Percentiles rank a stretch among this genome's conserved stretches.
phyloP scores from a whole-genome alignment of 169 alveolate species.

The Plasmodium gaboni region DNA sequence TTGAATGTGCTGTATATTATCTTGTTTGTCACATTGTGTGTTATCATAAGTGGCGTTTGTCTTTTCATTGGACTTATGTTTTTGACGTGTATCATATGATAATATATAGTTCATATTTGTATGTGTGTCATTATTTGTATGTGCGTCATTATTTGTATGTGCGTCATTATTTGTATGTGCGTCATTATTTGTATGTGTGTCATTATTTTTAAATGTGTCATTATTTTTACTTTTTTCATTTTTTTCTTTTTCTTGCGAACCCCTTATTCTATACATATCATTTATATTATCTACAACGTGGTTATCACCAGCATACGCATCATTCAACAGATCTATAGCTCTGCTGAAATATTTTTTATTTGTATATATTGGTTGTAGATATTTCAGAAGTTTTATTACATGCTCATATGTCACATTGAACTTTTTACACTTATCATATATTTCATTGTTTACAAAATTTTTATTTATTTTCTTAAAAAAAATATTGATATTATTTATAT shows the following conservation, averaged over 20 bases:
- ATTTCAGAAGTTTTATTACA: conserved; percentile 15
- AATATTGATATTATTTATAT: conserved; percentile 17
- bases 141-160: not conserved
- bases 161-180: not conserved
- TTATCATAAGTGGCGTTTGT: no score
- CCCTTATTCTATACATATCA: not conserved
- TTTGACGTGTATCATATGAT: no score
- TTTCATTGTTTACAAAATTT: conserved; percentile 29
- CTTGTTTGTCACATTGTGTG: no score
- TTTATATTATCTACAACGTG: not conserved
- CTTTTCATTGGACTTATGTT: no score
- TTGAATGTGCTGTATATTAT: not conserved
- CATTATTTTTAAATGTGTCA: not conserved
- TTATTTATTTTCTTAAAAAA: conserved; percentile 35
- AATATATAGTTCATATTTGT: no score
- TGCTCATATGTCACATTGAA: conserved; percentile 23
- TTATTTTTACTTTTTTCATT: not conserved
- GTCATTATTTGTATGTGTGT: not conserved
- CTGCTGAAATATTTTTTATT: conserved; percentile 7
- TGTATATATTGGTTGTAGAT: not conserved
- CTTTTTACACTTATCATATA: conserved; percentile 35
- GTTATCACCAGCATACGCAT: not conserved
- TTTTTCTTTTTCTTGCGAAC: not conserved
- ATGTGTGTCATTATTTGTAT: not conserved
- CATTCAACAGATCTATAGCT: conserved; percentile 11